These are phyloP conservation scores for Eucalyptus erythrocorys DNA, from an alignment of 345 rosid genomes.

Conservation along the genomic window DNA sequence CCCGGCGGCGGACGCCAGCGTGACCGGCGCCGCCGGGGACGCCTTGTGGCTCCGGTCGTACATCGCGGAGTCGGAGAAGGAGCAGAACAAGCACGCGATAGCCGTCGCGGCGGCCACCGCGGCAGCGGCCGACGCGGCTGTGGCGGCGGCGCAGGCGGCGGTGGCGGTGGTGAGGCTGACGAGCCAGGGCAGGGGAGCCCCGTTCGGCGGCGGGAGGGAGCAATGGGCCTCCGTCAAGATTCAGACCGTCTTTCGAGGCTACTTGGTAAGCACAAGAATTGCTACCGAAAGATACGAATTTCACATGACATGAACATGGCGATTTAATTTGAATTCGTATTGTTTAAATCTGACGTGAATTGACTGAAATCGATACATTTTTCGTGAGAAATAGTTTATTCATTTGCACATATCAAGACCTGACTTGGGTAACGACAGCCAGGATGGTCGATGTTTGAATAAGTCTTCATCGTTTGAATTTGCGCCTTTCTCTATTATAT, in stretches of 20 bases:
- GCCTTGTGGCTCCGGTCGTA: slow-evolving; percentile 29
- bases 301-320: background rate
- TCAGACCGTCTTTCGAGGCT: slow-evolving; percentile 59
- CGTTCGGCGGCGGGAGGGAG: slow-evolving; percentile 13
- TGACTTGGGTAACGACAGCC: background rate
- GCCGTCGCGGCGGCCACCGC: slow-evolving; percentile 55
- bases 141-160: slow-evolving; percentile 52
- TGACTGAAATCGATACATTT: background rate
- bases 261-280: slow-evolving; percentile 30
- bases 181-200: slow-evolving; percentile 28
- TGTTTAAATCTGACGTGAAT: background rate
- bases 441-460: background rate
- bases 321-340: background rate
- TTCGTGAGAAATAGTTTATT: background rate
- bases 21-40: background rate
- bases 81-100: slow-evolving; percentile 54
- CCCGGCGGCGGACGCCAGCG: background rate
- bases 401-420: background rate
- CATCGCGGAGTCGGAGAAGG: slow-evolving; percentile 30
- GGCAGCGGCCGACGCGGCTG: slow-evolving; percentile 51
- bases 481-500: background rate
- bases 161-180: slow-evolving; percentile 47
- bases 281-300: background rate
- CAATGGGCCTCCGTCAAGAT: slow-evolving; percentile 43
- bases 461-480: background rate